phyloP scores from a whole-genome alignment of 495 filamentous ascomycete species.

The Choiromyces venosus region DNA sequence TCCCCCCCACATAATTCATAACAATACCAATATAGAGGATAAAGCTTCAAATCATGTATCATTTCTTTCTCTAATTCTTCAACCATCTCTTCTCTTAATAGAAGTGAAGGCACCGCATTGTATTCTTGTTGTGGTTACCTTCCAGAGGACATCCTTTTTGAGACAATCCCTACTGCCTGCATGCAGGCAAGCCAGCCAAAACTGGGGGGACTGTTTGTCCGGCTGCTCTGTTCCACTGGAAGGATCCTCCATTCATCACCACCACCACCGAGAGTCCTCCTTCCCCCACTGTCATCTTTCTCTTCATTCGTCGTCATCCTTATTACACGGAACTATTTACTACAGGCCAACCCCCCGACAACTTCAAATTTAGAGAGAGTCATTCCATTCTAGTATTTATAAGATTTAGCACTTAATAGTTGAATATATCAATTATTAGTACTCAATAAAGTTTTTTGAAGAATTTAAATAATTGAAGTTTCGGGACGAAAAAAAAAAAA shows the following conservation, averaged over 20 bases:
- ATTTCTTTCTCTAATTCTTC: not conserved
- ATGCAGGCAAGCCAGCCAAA: conserved; percentile 30
- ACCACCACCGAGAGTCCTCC: not conserved
- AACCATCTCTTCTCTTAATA: not conserved
- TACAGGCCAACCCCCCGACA: not conserved
- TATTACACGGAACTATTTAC: not conserved
- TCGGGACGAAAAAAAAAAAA: not conserved
- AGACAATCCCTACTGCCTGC: conserved; percentile 40
- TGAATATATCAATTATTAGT: not conserved
- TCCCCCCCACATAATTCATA: not conserved
- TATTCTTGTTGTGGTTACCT: conserved; percentile 1
- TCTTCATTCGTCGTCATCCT: not conserved
- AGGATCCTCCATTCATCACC: conserved; percentile 12
- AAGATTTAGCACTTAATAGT: not conserved
- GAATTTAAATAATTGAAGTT: not conserved
- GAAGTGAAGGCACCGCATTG: not conserved
- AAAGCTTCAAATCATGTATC: not conserved
- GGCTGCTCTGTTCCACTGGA: conserved; percentile 24
- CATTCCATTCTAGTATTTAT: not conserved
- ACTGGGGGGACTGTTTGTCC: conserved; percentile 32
- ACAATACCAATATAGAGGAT: not conserved
- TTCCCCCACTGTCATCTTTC: not conserved
- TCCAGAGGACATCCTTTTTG: not conserved
- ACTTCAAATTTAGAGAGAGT: not conserved
- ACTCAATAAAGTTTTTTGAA: not conserved